A percentile compares a stretch with the other conserved stretches of the same genome.
phyloP scores from a whole-genome alignment of 2,329 filamentous ascomycete genomes.

The Cordyceps cicadae region DNA sequence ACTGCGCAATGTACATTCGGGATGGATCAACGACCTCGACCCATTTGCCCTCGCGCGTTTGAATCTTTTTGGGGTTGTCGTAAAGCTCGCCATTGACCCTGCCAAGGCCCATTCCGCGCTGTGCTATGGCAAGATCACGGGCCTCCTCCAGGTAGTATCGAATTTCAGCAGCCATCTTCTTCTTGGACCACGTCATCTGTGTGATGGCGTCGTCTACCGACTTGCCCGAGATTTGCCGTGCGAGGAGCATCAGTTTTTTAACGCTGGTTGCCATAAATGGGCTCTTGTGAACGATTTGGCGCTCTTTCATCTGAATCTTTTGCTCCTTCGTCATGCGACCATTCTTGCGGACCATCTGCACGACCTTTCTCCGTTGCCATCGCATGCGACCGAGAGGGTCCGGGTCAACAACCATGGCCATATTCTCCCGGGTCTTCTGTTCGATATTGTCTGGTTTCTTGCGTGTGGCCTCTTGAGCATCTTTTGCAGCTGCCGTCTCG shows the following conservation, averaged over 20 bases:
- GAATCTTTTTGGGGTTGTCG: slow-evolving; percentile 43
- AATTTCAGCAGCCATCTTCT: slow-evolving; percentile 80
- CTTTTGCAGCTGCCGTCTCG: slow-evolving; percentile 28
- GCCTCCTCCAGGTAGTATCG: slow-evolving; percentile 72
- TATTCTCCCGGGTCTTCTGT: slow-evolving; percentile 36
- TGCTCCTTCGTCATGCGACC: slow-evolving; percentile 48
- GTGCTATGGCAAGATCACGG: slow-evolving; percentile 69
- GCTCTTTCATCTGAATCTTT: slow-evolving; percentile 57
- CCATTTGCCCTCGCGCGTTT: slow-evolving; percentile 66
- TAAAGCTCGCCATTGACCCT: slow-evolving; percentile 32
- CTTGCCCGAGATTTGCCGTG: slow-evolving; percentile 86
- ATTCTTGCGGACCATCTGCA: slow-evolving; percentile 61
- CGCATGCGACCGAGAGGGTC: slow-evolving; percentile 60
- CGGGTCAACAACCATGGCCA: slow-evolving; percentile 64
- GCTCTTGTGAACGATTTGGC: slow-evolving; percentile 50
- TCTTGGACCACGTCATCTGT: slow-evolving; percentile 93
- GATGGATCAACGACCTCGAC: slow-evolving; percentile 64
- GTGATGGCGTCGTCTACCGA: slow-evolving; percentile 86
- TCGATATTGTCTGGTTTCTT: neutral
- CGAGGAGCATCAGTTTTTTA: slow-evolving; percentile 84
- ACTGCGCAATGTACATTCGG: slow-evolving; percentile 83
- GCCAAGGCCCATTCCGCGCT: slow-evolving; percentile 75
- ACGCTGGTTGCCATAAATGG: slow-evolving; percentile 71
- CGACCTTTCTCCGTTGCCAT: slow-evolving; percentile 79
- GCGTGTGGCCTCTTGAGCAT: slow-evolving; percentile 24